A percentile compares a stretch with the other conserved stretches of the same genome.
These are phyloP conservation scores for Microsporum ferrugineum DNA, from an alignment of 2,329 filamentous ascomycete genomes.

Conservation along the genomic window DNA sequence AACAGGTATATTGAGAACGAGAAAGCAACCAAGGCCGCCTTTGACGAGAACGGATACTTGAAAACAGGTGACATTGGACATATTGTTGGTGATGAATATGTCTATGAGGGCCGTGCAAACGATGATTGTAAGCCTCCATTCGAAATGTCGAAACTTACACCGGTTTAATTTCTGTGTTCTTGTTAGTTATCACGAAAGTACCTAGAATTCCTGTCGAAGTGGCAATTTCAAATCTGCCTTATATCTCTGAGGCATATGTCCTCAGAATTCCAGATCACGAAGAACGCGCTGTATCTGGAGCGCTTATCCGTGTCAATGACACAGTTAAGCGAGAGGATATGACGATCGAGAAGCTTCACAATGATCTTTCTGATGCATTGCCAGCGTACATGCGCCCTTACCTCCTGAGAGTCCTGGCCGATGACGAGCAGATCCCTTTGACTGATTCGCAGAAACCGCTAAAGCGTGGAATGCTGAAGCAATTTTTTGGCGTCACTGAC, in stretches of 20 bases:
- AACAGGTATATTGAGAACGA: slow-evolving; percentile 10
- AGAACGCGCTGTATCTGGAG: slow-evolving; percentile 1
- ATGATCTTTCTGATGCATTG: slow-evolving; percentile 1
- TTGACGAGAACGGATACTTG: slow-evolving; percentile 15
- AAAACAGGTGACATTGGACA: slow-evolving; percentile 15
- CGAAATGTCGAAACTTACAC: too few species aligned
- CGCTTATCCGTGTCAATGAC: neutral
- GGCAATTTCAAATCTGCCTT: slow-evolving; percentile 12
- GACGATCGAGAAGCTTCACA: neutral
- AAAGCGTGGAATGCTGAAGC: slow-evolving; percentile 1
- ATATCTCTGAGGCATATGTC: slow-evolving; percentile 13
- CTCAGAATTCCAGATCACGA: slow-evolving; percentile 8
- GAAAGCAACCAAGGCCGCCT: slow-evolving; percentile 5
- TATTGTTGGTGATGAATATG: slow-evolving; percentile 10
- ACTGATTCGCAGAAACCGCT: slow-evolving; percentile 1
- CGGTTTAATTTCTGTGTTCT: too few species aligned
- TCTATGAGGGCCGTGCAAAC: slow-evolving; percentile 15
- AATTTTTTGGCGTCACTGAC: slow-evolving; percentile 3
- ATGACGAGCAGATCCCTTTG: slow-evolving; percentile 6
- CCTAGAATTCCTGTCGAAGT: slow-evolving; percentile 11
- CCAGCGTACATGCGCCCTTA: slow-evolving; percentile 6
- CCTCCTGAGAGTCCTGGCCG: slow-evolving; percentile 9
- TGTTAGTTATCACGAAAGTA: too few species aligned
- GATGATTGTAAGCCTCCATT: slow-evolving; percentile 13
- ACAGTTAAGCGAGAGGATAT: neutral